phyloP scores from a whole-genome alignment of 1,284 basidiomycete species.

The Ganoderma multipileum region DNA sequence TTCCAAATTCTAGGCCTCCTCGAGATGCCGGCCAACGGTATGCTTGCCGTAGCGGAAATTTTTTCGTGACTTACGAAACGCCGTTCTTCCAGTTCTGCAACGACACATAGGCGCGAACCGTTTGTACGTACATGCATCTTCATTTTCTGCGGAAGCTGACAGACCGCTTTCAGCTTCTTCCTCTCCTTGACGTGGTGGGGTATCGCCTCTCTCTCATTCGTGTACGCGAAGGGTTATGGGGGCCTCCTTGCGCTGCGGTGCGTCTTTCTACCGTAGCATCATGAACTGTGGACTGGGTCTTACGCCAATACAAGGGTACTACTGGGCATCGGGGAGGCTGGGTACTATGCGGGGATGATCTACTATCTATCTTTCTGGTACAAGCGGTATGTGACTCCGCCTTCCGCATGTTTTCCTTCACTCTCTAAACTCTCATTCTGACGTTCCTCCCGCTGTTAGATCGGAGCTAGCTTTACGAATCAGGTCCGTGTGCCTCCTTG shows the following conservation, averaged over 20 bases:
- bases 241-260: conserved; percentile 55
- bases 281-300: not conserved
- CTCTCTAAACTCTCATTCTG: conserved; percentile 6
- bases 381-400: conserved; percentile 25
- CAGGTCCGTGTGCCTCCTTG: conserved; percentile 38
- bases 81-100: conserved; percentile 50
- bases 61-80: not conserved
- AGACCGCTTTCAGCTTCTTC: conserved; percentile 52
- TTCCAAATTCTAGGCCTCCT: conserved; percentile 47
- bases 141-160: not conserved
- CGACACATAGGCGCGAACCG: conserved; percentile 61
- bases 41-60: not conserved
- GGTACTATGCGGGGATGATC: conserved; percentile 63
- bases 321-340: conserved; percentile 57
- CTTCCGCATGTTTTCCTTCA: not conserved
- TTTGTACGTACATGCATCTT: conserved; percentile 44
- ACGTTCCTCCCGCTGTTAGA: conserved; percentile 35
- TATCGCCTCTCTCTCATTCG: conserved; percentile 56
- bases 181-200: conserved; percentile 60
- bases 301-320: conserved; percentile 37
- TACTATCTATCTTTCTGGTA: conserved; percentile 65
- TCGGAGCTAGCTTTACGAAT: conserved; percentile 62
- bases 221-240: conserved; percentile 60
- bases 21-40: conserved; percentile 63
- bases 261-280: not conserved